A percentile compares a stretch with the other conserved stretches of the same genome.
These are phyloP conservation scores for Chaetomium cochliodes DNA, from an alignment of 495 filamentous ascomycete genomes.

Conservation along the genomic window DNA sequence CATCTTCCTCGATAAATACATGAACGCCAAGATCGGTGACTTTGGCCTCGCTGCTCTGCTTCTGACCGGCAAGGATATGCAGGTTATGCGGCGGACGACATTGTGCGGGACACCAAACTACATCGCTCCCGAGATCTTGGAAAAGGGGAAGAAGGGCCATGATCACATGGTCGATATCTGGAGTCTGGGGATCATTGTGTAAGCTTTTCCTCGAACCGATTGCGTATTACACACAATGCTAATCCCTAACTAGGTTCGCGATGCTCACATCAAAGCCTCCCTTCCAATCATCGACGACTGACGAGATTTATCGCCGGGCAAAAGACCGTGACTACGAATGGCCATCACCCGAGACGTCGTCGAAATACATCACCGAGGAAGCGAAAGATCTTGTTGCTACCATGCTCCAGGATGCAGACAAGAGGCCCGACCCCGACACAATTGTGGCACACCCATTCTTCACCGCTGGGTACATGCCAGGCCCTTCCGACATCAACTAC, in stretches of 20 bases:
- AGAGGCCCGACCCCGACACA: constrained; percentile 72
- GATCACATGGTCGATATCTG: constrained; percentile 92
- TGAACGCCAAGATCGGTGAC: constrained; percentile 98
- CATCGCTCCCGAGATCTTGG: constrained; percentile 92
- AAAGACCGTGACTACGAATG: constrained; percentile 71
- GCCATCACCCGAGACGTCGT: constrained; percentile 56
- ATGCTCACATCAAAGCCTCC: constrained; percentile 89
- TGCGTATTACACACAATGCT: constrained; percentile 4
- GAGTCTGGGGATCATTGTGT: constrained; percentile 96
- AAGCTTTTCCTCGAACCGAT: constrained; percentile 35
- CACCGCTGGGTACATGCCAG: constrained; percentile 59
- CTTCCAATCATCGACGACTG: constrained; percentile 81
- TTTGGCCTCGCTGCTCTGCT: constrained; percentile 95
- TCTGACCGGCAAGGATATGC: constrained; percentile 79
- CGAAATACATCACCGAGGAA: constrained; percentile 54
- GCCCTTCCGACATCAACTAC: constrained; percentile 48
- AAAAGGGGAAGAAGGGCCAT: constrained; percentile 81
- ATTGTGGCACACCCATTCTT: constrained; percentile 85
- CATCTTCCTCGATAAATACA: constrained; percentile 89
- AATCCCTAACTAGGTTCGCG: constrained; percentile 59
- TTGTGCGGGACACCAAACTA: constrained; percentile 98
- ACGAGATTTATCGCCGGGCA: constrained; percentile 81
- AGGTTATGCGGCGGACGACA: constrained; percentile 73
- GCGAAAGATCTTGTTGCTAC: constrained; percentile 77
- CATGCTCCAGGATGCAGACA: constrained; percentile 71